Percentiles rank a stretch among this genome's conserved stretches.
Conservation (phyloP, 73 alveolate species). For the Paraurostyla sp. region DNA sequence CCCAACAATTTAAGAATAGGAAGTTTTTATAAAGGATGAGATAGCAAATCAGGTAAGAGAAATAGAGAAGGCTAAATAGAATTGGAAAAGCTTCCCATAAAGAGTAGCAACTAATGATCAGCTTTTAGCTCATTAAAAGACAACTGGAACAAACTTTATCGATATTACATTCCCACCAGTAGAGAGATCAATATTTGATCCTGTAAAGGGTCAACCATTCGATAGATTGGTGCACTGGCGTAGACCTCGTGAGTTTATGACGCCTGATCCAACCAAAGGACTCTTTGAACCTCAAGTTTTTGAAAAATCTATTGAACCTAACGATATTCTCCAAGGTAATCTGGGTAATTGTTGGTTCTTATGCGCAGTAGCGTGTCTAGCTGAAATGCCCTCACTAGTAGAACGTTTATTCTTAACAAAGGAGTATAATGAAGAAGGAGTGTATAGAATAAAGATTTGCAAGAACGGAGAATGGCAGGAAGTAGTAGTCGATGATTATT, state of each 20-base stretch:
- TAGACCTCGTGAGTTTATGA: conserved; percentile 75
- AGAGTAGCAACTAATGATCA: conserved; percentile 78
- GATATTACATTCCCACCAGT: conserved; percentile 85
- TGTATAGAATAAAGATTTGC: conserved; percentile 91
- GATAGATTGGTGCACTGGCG: conserved; percentile 72
- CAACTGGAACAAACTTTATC: conserved; percentile 67
- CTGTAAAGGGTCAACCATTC: conserved; percentile 51
- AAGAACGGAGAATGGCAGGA: conserved; percentile 96
- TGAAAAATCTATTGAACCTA: conserved; percentile 74
- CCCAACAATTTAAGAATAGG: conserved; percentile 83
- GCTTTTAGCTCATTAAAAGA: conserved; percentile 70
- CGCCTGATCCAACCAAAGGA: conserved; percentile 64
- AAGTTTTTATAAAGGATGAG: conserved; percentile 76
- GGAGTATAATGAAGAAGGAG: conserved; percentile 85
- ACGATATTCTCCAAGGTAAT: conserved; percentile 79
- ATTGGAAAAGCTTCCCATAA: conserved; percentile 77
- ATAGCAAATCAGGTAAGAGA: conserved; percentile 62
- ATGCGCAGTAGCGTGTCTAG: conserved; percentile 79
- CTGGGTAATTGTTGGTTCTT: conserved; percentile 85
- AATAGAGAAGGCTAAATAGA: conserved; percentile 54
- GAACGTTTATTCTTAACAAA: conserved; percentile 84
- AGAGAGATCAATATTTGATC: conserved; percentile 82
- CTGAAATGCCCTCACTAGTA: conserved; percentile 71
- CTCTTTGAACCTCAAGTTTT: conserved; percentile 77
- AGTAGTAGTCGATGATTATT: conserved; percentile 93